Evolutionary conservation across 208 protist genomes (phyloP), one percentile per base, ranked within the genome.

Genomic region (Leishmania mexicana): DNA sequence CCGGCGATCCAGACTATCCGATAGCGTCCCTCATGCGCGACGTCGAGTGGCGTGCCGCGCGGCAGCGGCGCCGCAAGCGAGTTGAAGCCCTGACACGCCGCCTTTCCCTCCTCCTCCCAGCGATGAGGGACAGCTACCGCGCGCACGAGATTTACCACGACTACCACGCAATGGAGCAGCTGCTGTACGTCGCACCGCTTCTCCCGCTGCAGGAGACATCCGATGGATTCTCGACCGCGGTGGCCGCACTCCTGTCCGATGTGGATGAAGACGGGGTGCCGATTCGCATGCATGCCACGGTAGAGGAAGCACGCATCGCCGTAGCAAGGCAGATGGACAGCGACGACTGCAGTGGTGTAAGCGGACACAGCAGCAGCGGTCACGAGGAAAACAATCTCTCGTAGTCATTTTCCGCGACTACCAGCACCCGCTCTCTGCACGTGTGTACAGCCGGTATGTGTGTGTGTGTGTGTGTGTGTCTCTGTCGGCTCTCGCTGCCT

Each of bases 1-100:
- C 90, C 17, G 89, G 93, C 8, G 70, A 82, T 28, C 60, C 82
- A 13, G 81, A 83, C 42, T 95, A 92, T 75, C 81, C 81, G 0
- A 49, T 82, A 35, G 53, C 40, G 1, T 54, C 72, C 19, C 65
- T 85, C 10, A 21, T 79, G 24, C 13, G 62, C 1, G 78, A 85
- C 2, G 45, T 79, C 24, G 78, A 68, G 54, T 82, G 74, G 71
- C 73, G 54, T 15, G 13, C 77, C 28, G 58, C 60, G 40, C 82
- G 82, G 53, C 28, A 78, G 58, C 77, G 75, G 31, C 82, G 82
- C 10, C 78, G 73, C 38, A 0, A 24, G 13, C 54, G 53, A 2
- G 45, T 85, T 21, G 19, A 79, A 13, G 64, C 53, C 21, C 8
- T 85, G 3, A 47, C 51, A n/a, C 60, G 35, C 0, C 24, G 49